Evolutionary conservation across 1,139 yeast species (phyloP), one percentile per base, ranked within the genome.

Genomic region (Geotrichum australiense): DNA sequence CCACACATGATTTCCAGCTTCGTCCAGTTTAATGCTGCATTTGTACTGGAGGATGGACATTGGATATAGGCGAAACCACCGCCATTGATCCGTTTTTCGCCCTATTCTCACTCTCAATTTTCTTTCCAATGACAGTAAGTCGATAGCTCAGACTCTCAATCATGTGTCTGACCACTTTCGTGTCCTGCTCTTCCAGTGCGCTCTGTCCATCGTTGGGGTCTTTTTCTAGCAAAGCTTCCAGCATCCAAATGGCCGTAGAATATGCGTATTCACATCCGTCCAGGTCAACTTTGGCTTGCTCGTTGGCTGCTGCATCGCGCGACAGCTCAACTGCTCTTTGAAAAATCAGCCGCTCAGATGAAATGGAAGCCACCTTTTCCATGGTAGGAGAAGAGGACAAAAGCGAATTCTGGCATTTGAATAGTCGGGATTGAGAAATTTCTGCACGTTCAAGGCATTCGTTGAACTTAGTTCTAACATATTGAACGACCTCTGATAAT

Each of bases 271-370:
- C 95, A 63, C 96, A 89, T 6, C 83, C 86, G 37, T 73, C 71
- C 43, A 84, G 65, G 57, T 83, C 89, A 46, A 78, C 85, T 11
- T 16, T 12, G 21, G 76, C 77, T 52, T 86, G 69, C 61, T 91
- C 98, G 57, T 80, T 78, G 41, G 81, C 81, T 0, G 97, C 97
- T 0, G 97, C 96, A 45, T 78, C 78, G 53, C 94, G 74, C 2
- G 96, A 83, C 70, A 89, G 84, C 55, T 91, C 97, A 54, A 89
- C 70, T 1, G 97, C 96, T 34, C 97, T 72, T 53, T 89, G 96
- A 63, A 87, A 89, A 21, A 91, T 76, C 50, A 91, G 70, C 58
- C 82, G 82, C 59, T 89, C 96, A 2, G 94, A 87, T 41, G 81
- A 71, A 5, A 79, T 64, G 15, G 22, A 31, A 11, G 32, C 16